These are phyloP conservation scores for Myriosclerotinia duriaeana DNA, from an alignment of 2,329 filamentous ascomycete species.

Conservation along the genomic window DNA sequence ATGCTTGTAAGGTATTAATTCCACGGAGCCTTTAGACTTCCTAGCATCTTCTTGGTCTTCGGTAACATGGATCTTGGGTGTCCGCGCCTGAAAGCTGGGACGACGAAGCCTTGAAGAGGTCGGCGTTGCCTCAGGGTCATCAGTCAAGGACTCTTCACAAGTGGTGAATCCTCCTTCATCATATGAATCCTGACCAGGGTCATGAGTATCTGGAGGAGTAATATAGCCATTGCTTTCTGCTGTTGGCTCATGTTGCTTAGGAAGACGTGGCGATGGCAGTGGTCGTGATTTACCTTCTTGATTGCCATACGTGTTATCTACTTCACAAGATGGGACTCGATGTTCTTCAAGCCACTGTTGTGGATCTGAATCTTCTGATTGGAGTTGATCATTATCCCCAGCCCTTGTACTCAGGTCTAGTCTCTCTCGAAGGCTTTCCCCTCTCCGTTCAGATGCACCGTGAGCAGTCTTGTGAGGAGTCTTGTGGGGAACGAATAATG, in stretches of 20 bases:
- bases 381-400: constrained; percentile 24
- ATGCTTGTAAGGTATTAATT: constrained; percentile 94
- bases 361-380: constrained; percentile 36
- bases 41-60: constrained; percentile 48
- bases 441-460: constrained; percentile 43
- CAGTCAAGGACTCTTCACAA: constrained; percentile 34
- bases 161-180: constrained; percentile 35
- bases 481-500: constrained; percentile 78
- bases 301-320: constrained; percentile 29
- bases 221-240: constrained; percentile 26
- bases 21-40: constrained; percentile 79
- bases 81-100: constrained; percentile 44
- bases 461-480: constrained; percentile 64
- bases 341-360: constrained; percentile 41
- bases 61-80: constrained; percentile 52
- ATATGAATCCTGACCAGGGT: constrained; percentile 28
- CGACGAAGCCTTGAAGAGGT: constrained; percentile 40
- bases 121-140: constrained; percentile 38
- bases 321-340: constrained; percentile 43
- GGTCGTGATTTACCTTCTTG: constrained; percentile 28
- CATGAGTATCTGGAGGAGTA: constrained; percentile 23
- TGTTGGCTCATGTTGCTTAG: constrained; percentile 28
- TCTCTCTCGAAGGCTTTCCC: constrained; percentile 24
- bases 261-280: constrained; percentile 24
- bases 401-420: constrained; percentile 24